Evolutionary conservation across 306 rosid species (phyloP).

Genomic region (Crotalaria pallida): DNA sequence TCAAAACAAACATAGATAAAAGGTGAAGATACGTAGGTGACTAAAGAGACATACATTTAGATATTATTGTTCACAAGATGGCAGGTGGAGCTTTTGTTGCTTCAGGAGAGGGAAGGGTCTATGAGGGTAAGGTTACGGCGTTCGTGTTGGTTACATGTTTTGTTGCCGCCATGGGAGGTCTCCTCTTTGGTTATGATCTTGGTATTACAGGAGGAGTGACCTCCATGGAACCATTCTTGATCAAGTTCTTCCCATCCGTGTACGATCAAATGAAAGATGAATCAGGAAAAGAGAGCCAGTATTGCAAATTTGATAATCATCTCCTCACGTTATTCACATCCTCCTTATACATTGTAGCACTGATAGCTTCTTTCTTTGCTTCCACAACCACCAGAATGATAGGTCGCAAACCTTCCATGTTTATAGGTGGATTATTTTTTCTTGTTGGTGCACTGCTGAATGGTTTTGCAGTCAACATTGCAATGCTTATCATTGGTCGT

Average conservation of each 20-base stretch:
- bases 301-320: not conserved
- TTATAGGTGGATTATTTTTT: not conserved
- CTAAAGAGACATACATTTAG: not conserved
- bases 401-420: not conserved
- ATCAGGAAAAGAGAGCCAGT: not conserved
- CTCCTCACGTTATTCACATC: not conserved
- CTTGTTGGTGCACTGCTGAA: not conserved
- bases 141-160: not conserved
- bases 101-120: not conserved
- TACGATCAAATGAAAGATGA: not conserved
- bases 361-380: not conserved
- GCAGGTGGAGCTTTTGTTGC: not conserved
- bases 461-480: not conserved
- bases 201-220: not conserved
- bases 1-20: not conserved
- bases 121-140: not conserved
- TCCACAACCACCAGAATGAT: not conserved
- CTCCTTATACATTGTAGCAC: not conserved
- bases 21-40: not conserved
- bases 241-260: not conserved
- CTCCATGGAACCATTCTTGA: not conserved
- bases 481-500: not conserved
- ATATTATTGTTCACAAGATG: not conserved
- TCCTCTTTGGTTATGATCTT: not conserved
- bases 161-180: not conserved